A percentile compares a stretch with the other conserved stretches of the same genome.
These are phyloP conservation scores for Raddia guianensis DNA, from an alignment of 176 grass and related monocot species.

Conservation along the genomic window DNA sequence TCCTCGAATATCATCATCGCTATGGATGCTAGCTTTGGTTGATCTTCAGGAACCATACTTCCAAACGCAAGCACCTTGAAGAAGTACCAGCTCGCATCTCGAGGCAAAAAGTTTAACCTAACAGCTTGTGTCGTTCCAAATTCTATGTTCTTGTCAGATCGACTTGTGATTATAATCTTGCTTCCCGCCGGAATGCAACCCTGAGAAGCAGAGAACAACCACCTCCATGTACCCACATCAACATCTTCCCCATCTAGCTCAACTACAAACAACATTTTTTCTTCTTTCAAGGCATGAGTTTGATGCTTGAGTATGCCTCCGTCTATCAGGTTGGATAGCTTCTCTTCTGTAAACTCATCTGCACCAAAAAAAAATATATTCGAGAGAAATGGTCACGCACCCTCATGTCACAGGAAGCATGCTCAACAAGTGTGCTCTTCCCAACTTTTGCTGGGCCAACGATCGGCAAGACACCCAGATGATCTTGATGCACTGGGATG, in stretches of 20 bases:
- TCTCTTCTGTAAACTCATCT: neutral
- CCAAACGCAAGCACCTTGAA: neutral
- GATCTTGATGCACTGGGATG: neutral
- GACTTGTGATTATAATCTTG: neutral
- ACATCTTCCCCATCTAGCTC: neutral
- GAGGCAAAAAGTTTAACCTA: neutral
- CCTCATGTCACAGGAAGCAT: slow-evolving; percentile 10
- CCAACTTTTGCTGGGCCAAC: slow-evolving; percentile 4
- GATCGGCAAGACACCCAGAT: neutral
- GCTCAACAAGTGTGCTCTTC: slow-evolving; percentile 32
- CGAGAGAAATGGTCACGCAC: slow-evolving; percentile 14
- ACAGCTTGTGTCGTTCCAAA: neutral
- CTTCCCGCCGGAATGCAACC: neutral
- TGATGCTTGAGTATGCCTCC: neutral
- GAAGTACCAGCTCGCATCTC: neutral
- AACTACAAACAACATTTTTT: neutral
- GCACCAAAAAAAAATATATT: neutral
- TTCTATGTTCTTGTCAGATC: neutral
- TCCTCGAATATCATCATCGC: neutral
- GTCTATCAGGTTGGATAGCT: neutral
- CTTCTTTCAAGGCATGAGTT: neutral
- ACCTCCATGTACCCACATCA: neutral
- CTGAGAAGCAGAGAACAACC: neutral
- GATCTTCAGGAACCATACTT: neutral
- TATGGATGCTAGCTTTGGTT: neutral